phyloP scores from a whole-genome alignment of 2,329 filamentous ascomycete genomes.

The Aphanocladium album region DNA sequence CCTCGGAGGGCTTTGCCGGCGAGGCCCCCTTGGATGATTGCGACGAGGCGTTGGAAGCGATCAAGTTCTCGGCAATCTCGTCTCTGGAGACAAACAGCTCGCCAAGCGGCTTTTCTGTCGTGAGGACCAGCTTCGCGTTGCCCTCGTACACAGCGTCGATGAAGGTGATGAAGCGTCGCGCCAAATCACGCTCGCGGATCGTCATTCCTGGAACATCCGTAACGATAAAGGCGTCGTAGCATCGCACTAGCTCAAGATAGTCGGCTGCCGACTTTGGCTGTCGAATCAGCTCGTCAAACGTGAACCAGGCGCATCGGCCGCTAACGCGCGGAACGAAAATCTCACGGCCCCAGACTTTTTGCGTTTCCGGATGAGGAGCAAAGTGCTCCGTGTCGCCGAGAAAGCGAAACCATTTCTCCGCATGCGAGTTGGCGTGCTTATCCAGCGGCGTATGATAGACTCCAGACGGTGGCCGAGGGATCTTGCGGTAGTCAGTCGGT shows the following conservation, averaged over 20 bases:
- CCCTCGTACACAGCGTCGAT: conserved; percentile 93
- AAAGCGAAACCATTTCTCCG: conserved; percentile 93
- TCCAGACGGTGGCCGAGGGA: conserved; percentile 83
- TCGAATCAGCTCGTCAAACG: conserved; percentile 87
- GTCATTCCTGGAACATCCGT: conserved; percentile 93
- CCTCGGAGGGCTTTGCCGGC: conserved; percentile 19
- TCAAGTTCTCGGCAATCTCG: conserved; percentile 57
- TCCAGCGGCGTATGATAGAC: conserved; percentile 92
- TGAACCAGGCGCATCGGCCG: conserved; percentile 84
- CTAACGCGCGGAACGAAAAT: conserved; percentile 84
- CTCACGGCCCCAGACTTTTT: conserved; percentile 88
- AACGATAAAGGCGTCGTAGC: conserved; percentile 88
- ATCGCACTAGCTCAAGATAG: conserved; percentile 84
- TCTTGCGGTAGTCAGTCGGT: conserved; percentile 94
- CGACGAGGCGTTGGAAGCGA: conserved; percentile 39
- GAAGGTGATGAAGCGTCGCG: conserved; percentile 92
- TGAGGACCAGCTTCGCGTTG: conserved; percentile 91
- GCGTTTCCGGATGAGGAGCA: conserved; percentile 68
- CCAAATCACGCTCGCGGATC: conserved; percentile 76
- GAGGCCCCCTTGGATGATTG: background rate
- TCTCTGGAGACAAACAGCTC: conserved; percentile 77
- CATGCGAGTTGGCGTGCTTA: conserved; percentile 69
- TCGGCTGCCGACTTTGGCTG: conserved; percentile 87
- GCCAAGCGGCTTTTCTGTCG: conserved; percentile 76
- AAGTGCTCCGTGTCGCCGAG: conserved; percentile 78